Conservation (phyloP, 495 filamentous ascomycete species). For the Penicillium pulvis region DNA sequence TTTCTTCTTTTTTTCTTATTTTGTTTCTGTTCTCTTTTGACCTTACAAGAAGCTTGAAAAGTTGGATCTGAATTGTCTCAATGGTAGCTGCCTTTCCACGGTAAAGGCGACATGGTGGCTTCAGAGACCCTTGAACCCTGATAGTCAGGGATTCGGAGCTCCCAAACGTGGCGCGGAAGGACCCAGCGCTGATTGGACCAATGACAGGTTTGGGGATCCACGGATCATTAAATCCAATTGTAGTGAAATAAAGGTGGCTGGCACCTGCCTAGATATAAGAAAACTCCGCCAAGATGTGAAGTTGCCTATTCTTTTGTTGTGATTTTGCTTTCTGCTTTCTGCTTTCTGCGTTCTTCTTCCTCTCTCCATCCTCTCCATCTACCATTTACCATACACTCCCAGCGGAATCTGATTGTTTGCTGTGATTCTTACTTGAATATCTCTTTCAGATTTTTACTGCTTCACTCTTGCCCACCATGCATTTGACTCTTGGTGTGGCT, state of each 20-base stretch:
- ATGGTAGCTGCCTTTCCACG: background rate
- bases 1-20: too few relatives aligned
- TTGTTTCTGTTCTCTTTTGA: too few relatives aligned
- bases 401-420: background rate
- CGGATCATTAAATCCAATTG: conserved; percentile 14
- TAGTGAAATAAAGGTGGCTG: conserved; percentile 15
- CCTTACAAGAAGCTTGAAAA: too few relatives aligned
- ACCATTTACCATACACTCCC: background rate
- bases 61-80: background rate
- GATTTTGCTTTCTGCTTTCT: conserved; percentile 2
- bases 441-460: background rate
- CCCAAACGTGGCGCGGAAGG: conserved; percentile 18
- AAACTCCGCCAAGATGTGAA: conserved; percentile 3
- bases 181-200: conserved; percentile 12
- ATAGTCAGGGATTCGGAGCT: background rate
- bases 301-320: background rate
- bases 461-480: conserved; percentile 29
- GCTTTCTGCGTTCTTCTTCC: too few relatives aligned
- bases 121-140: background rate
- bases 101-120: too few relatives aligned
- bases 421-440: conserved; percentile 1
- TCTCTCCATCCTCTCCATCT: background rate
- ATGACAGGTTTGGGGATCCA: conserved; percentile 21
- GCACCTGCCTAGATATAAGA: conserved; percentile 7
- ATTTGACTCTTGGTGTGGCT: conserved; percentile 27